Conservation (phyloP, 805 yeast genomes). For the Sugiyamaella valdiviana region DNA sequence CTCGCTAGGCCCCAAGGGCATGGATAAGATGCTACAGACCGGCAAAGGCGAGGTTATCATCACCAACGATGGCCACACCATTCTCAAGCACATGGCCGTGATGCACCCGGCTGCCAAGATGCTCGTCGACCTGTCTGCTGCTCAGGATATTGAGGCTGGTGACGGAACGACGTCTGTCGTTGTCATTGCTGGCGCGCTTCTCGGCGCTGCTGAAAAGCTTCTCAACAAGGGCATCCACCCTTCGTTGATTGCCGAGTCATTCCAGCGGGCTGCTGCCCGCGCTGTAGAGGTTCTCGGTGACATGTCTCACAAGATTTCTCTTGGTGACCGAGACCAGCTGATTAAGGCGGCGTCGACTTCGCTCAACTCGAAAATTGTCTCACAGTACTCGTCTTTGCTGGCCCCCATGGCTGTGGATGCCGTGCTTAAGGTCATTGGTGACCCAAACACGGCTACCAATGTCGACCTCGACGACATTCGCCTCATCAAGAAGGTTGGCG, state of each 20-base stretch:
- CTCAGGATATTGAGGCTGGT: slow-evolving; percentile 99
- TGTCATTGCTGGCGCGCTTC: slow-evolving; percentile 84
- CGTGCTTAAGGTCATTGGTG: slow-evolving; percentile 63
- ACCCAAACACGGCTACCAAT: slow-evolving; percentile 51
- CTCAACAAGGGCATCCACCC: slow-evolving; percentile 90
- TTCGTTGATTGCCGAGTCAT: slow-evolving; percentile 85
- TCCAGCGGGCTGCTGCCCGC: slow-evolving; percentile 80
- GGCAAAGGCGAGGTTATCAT: slow-evolving; percentile 87
- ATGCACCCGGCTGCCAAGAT: slow-evolving; percentile 98
- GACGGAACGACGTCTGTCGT: slow-evolving; percentile 99
- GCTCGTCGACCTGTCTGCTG: slow-evolving; percentile 95
- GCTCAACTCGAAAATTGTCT: slow-evolving; percentile 87
- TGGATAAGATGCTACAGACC: slow-evolving; percentile 97
- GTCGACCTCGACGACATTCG: slow-evolving; percentile 88
- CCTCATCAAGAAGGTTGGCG: slow-evolving; percentile 89
- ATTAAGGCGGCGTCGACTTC: slow-evolving; percentile 93
- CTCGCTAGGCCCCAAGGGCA: slow-evolving; percentile 96
- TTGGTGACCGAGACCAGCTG: slow-evolving; percentile 73
- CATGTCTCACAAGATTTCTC: slow-evolving; percentile 77
- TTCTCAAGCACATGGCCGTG: slow-evolving; percentile 94
- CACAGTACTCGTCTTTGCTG: slow-evolving; percentile 78
- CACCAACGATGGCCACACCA: slow-evolving; percentile 98
- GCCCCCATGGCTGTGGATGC: slow-evolving; percentile 95
- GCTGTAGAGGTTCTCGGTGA: slow-evolving; percentile 75
- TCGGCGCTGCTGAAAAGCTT: slow-evolving; percentile 91